Percentiles rank a stretch among this genome's conserved stretches.
These are phyloP conservation scores for Pseudogymnoascus sp. DNA, from an alignment of 2,329 filamentous ascomycete species.

Conservation along the genomic window DNA sequence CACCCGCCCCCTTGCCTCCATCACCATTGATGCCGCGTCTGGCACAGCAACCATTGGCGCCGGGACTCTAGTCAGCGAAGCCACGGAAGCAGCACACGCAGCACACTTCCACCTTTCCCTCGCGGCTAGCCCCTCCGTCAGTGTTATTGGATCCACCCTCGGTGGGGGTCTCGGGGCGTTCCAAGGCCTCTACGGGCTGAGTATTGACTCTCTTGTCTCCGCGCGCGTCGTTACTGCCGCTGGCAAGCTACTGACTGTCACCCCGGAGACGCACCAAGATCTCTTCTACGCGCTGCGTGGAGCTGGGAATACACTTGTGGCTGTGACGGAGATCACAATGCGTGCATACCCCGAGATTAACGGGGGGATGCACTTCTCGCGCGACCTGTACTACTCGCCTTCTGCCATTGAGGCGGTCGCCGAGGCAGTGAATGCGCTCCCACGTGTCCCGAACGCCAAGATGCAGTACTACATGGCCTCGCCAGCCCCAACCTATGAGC, in stretches of 20 bases:
- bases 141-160: slow-evolving; percentile 19
- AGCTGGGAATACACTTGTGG: slow-evolving; percentile 20
- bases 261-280: slow-evolving; percentile 14
- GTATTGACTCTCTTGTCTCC: slow-evolving; percentile 20
- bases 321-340: slow-evolving; percentile 14
- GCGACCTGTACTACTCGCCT: background rate
- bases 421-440: background rate
- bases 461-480: background rate
- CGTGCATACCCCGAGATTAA: slow-evolving; percentile 5
- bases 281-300: slow-evolving; percentile 22
- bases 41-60: background rate
- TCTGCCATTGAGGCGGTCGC: background rate
- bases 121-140: background rate
- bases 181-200: slow-evolving; percentile 31
- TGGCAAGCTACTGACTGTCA: slow-evolving; percentile 17
- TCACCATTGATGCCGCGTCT: background rate
- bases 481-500: background rate
- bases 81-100: background rate
- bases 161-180: slow-evolving; percentile 44
- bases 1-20: background rate
- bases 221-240: slow-evolving; percentile 19
- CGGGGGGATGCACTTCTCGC: background rate
- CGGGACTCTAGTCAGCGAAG: background rate
- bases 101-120: background rate
- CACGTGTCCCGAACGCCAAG: background rate